phyloP scores from a whole-genome alignment of 176 grass and related monocot species.

The Bromus sterilis region DNA sequence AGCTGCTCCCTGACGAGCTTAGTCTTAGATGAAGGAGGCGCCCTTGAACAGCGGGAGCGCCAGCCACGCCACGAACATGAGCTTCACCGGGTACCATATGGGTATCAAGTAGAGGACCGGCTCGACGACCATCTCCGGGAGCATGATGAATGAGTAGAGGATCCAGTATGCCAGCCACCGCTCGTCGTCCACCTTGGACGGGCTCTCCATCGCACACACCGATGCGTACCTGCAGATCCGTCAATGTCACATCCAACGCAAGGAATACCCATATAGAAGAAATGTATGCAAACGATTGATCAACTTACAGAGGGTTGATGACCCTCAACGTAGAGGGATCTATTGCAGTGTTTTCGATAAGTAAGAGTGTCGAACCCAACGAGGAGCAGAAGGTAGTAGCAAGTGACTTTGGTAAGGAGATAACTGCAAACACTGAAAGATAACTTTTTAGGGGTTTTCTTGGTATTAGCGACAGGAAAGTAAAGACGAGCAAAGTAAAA shows the following conservation, averaged over 20 bases:
- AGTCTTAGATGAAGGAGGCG: constrained; percentile 79
- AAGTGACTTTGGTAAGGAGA: too few species aligned
- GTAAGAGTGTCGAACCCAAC: too few species aligned
- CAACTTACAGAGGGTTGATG: constrained; percentile 68
- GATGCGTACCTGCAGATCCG: constrained; percentile 57
- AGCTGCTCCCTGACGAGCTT: constrained; percentile 76
- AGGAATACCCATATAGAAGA: background rate
- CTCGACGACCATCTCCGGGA: constrained; percentile 58
- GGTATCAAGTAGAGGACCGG: constrained; percentile 58
- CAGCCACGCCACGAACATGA: constrained; percentile 62
- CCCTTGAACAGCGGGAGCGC: constrained; percentile 81
- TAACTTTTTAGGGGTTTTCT: too few species aligned
- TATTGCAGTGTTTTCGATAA: too few species aligned
- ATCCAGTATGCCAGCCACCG: constrained; percentile 90
- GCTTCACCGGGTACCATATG: constrained; percentile 54
- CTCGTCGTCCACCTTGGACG: constrained; percentile 53
- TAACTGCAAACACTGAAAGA: too few species aligned
- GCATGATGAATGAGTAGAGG: constrained; percentile 60
- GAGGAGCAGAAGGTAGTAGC: too few species aligned
- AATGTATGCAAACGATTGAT: background rate
- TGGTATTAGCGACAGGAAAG: too few species aligned
- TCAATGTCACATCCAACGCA: too few species aligned
- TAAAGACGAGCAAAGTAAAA: too few species aligned
- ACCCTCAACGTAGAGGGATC: too few species aligned
- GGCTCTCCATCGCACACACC: constrained; percentile 67